These are phyloP conservation scores for Silene vulgaris DNA, from an alignment of 179 eudicot genomes.

Conservation along the genomic window DNA sequence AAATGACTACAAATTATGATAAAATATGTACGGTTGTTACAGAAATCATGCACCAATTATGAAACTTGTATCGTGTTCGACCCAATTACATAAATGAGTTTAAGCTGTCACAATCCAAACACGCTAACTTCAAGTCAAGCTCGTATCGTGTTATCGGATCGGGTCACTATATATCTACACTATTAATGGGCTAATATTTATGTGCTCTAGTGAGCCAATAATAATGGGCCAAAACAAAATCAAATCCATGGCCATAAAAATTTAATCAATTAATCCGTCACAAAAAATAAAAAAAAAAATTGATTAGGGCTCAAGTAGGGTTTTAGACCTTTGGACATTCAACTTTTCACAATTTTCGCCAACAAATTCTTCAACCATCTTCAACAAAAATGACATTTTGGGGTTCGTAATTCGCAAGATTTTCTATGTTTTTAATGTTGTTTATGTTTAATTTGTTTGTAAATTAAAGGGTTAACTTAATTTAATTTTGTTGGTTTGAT, in stretches of 20 bases:
- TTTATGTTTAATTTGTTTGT: background rate
- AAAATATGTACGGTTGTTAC: too few species aligned
- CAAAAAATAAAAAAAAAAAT: background rate
- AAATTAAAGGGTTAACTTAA: background rate
- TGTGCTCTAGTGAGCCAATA: background rate
- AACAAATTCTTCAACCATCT: background rate
- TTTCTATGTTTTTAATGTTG: background rate
- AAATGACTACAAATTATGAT: too few species aligned
- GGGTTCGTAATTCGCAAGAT: conserved; percentile 29
- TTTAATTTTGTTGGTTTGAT: background rate
- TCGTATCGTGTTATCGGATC: too few species aligned
- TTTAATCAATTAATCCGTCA: too few species aligned
- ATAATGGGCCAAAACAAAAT: background rate
- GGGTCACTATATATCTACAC: too few species aligned
- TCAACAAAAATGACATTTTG: conserved; percentile 41
- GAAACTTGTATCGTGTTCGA: too few species aligned
- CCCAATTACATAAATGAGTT: too few species aligned
- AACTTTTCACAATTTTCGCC: background rate
- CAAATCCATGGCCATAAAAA: too few species aligned
- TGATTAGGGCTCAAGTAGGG: conserved; percentile 14
- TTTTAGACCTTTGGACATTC: background rate
- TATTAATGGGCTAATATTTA: too few species aligned
- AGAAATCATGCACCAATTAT: too few species aligned
- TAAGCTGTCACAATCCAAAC: too few species aligned
- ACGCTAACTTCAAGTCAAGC: too few species aligned